Base-by-base conservation (phyloP, 805 yeast genomes). In the Lipomyces lipofer region DNA sequence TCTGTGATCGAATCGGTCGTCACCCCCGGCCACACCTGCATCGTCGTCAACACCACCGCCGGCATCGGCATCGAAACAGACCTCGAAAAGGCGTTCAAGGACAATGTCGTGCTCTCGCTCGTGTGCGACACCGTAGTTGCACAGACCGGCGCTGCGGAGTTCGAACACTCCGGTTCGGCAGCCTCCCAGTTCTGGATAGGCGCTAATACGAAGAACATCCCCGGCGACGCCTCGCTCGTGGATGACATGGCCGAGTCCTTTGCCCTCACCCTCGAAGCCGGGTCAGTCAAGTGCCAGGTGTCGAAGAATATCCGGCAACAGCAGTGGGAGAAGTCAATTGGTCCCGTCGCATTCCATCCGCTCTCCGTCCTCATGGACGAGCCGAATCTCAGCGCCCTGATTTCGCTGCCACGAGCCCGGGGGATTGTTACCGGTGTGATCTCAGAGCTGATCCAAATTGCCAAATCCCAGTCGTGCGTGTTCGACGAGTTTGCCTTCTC, bases 21-120 rank as follows among this genome's bases (percentile, higher is more conserved):
- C 35, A 71, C 78, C 30, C 67, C 74, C 1, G 71, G 69, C 35
- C 67, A 69, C 33, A 77, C 85, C 4, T 69, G 80, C 12, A 70
- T 84, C 40, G 77, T 85, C 1, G 73, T 85, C 51, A 70, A 85
- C 50, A 60, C 64, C 17, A 47, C 59, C 35, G 35, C 83, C 65
- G 90, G 88, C 0, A 72, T 84, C 55, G 87, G 81, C 51, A 75
- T 81, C 49, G 88, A 82, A 52, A 72, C 74, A 58, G 83, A 84
- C 12, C 71, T 83, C 17, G 70, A 79, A 49, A 68, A 66, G n/a
- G 72, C 72, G 13, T 84, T 72, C 63, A 86, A 86, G 1, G 66
- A 71, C 13, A 75, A 73, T 51, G 73, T 78, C 2, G 74, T 80
- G 2, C 65, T 85, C 3, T 83, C 88, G 0, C 88, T 88, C 7